phyloP scores from a whole-genome alignment of 768 basidiomycete genomes.

The Mycena galopus region DNA sequence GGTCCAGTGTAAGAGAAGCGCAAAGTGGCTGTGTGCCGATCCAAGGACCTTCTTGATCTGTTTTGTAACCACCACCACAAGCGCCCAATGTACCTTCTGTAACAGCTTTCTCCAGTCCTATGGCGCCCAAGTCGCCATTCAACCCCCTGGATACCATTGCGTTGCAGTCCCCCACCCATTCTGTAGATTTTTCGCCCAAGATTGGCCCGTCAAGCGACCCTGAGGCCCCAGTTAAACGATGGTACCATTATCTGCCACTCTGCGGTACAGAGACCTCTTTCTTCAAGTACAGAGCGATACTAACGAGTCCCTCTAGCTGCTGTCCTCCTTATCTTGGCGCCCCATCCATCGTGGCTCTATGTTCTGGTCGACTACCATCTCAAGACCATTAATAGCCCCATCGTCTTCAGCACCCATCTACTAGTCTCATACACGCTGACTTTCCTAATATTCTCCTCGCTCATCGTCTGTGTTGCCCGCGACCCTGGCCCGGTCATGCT shows the following conservation, averaged over 20 bases:
- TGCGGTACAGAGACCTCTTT: conserved; percentile 54
- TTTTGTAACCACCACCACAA: neutral
- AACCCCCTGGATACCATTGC: conserved; percentile 35
- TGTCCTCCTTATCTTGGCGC: conserved; percentile 71
- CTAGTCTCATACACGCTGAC: conserved; percentile 72
- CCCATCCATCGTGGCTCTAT: conserved; percentile 80
- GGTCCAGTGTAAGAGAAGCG: no score
- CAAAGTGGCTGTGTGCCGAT: neutral
- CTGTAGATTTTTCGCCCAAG: conserved; percentile 34
- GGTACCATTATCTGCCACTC: conserved; percentile 72
- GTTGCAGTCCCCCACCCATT: conserved; percentile 29
- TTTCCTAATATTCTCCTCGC: conserved; percentile 78
- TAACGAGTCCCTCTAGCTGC: conserved; percentile 50
- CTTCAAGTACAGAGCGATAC: neutral
- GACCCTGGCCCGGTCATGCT: conserved; percentile 77
- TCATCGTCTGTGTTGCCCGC: conserved; percentile 78
- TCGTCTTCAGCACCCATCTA: conserved; percentile 67
- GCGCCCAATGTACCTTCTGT: conserved; percentile 23
- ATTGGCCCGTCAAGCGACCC: conserved; percentile 40
- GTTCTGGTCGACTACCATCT: conserved; percentile 79
- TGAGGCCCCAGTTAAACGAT: conserved; percentile 57
- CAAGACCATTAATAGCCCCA: conserved; percentile 60
- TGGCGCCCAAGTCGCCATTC: conserved; percentile 24
- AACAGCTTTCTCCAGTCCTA: conserved; percentile 12
- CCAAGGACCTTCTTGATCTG: neutral